Base-by-base conservation (phyloP, 495 filamentous ascomycete species). In the Cercophora samala region DNA sequence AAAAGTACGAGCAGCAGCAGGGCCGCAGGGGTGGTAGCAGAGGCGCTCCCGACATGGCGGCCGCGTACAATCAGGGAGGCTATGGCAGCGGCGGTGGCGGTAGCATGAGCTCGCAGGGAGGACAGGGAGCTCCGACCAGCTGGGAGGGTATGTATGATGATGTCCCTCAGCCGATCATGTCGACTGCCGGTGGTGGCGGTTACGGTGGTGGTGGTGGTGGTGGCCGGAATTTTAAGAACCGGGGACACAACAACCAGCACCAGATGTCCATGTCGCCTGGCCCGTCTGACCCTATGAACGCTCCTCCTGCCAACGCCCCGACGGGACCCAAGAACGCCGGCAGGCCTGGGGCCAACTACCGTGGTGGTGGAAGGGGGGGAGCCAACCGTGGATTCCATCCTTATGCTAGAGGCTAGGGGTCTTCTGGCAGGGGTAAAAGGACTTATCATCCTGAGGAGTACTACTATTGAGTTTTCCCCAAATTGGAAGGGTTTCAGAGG, bases 131-230 rank as follows among this genome's bases (percentile, higher is more conserved):
- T 4, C 89, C 90, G 24, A 93, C 91, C 23, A 92, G 89, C 23
- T 98, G 95, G 94, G 95, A 99, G 77, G 95, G 95, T 64, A 99
- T 99, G 95, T 99, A 99, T 76, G 95, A 99, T 75, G 95, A 97
- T 75, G 93, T 97, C 1, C 96, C 96, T 23, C 93, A 93, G 72
- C 93, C 93, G 9, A 88, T 89, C 65, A 85, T 89, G 58, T 84
- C 24, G 6, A 85, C 68, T 82, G 87, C 64, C 25, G 64, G 85
- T 25, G 84, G 86, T 22, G 61, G 85, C 60, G 84, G 84, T 32
- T 73, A 80, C 58, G 81, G 84, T 58, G 84, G 84, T 68, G 80
- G 86, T 55, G 81, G 84, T 58, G 84, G 84, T 68, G 80, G 86
- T 55, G 82, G 86, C 58, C 76, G 86, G 58, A 85, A 86, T 18